Base-by-base conservation (phyloP, 2,329 filamentous ascomycete species). In the Epichloe amarillans region DNA sequence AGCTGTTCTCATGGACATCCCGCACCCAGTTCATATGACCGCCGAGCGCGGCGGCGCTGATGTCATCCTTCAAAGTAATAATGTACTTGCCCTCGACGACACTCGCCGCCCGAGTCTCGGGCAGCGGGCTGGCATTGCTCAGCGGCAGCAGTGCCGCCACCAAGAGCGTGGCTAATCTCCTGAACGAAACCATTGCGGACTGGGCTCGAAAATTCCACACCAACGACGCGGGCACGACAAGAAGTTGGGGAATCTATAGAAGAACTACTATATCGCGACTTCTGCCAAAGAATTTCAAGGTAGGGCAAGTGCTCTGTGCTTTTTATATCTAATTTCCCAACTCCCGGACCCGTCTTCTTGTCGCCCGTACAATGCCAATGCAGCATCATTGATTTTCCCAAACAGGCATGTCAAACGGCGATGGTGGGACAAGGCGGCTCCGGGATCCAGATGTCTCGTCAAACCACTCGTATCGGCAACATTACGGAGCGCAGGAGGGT, bases 71-170 rank as follows among this genome's bases (percentile, higher is more conserved):
- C 19, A 74, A 55, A 36, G 70, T 74, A 59, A 74, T 60, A 51
- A 74, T 74, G 58, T 72, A 74, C 55, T 67, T 71, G 55, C 63
- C 64, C 46, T 66, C 57, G 40, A 69, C 54, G 38, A 67, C 54
- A 49, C 52, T 41, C 46, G 46, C 37, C 8, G 50, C 49, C 17
- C 23, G n/a, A 6, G 17, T 23, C 21, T 37, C 12, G 14, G 48
- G 11, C 26, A 38, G 10, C n/a, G 26, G 38, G 15, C n/a, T 41
- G 46, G 37, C 23, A 42, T 12, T 21, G 38, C 37, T 38, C n/a
- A 48, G n/a, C 23, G 46, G 46, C 23, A 33, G 15, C 30, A 30
- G 30, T 38, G 38, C 23, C 33, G 46, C 46, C 26, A 48, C 46
- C 21, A 48, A 17, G 19, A 48, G 23, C 26, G 38, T 17, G 6